Percentiles rank a stretch among this genome's conserved stretches.
These are phyloP conservation scores for Ophiocordyceps camponoti-rufipedis DNA, from an alignment of 2,329 filamentous ascomycete species.

Conservation along the genomic window DNA sequence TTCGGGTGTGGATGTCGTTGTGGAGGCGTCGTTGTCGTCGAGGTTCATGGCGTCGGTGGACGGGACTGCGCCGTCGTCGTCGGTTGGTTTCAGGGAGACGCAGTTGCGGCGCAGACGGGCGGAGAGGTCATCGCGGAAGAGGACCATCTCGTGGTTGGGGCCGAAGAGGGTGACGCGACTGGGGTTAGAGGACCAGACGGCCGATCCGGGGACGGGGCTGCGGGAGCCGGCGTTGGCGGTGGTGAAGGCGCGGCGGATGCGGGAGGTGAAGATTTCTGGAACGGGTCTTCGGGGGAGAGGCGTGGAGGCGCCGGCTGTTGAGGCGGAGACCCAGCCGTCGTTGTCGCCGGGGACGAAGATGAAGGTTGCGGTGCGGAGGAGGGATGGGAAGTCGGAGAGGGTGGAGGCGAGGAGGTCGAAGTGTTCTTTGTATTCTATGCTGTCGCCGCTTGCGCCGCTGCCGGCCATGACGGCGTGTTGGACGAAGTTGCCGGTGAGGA, in stretches of 20 bases:
- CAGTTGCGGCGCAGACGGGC: slow-evolving; percentile 60
- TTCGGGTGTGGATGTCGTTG: slow-evolving; percentile 13
- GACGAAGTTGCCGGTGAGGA: slow-evolving; percentile 75
- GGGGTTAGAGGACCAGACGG: slow-evolving; percentile 82
- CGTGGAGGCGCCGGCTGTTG: slow-evolving; percentile 55
- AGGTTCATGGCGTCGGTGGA: slow-evolving; percentile 20
- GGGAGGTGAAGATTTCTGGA: slow-evolving; percentile 77
- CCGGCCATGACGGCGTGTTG: slow-evolving; percentile 45
- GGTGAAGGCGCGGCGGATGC: slow-evolving; percentile 65
- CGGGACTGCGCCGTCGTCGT: slow-evolving; percentile 8
- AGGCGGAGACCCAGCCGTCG: slow-evolving; percentile 88
- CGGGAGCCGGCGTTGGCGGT: slow-evolving; percentile 46
- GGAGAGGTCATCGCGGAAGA: slow-evolving; percentile 77
- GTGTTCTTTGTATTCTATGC: slow-evolving; percentile 92
- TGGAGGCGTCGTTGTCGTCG: slow-evolving; percentile 12
- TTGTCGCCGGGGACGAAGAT: slow-evolving; percentile 92
- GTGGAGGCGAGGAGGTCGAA: slow-evolving; percentile 76
- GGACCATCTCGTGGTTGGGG: slow-evolving; percentile 66
- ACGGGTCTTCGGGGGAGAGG: slow-evolving; percentile 53
- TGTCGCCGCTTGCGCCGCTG: slow-evolving; percentile 50
- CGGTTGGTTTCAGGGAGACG: slow-evolving; percentile 44
- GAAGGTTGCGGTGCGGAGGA: slow-evolving; percentile 68
- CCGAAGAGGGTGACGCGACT: slow-evolving; percentile 71
- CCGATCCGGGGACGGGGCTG: slow-evolving; percentile 26
- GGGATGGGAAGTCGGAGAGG: slow-evolving; percentile 63